Percentiles rank a stretch among this genome's conserved stretches.
Conservation (phyloP, 352 stramenopile species). For the Phytophthora pinifolia region DNA sequence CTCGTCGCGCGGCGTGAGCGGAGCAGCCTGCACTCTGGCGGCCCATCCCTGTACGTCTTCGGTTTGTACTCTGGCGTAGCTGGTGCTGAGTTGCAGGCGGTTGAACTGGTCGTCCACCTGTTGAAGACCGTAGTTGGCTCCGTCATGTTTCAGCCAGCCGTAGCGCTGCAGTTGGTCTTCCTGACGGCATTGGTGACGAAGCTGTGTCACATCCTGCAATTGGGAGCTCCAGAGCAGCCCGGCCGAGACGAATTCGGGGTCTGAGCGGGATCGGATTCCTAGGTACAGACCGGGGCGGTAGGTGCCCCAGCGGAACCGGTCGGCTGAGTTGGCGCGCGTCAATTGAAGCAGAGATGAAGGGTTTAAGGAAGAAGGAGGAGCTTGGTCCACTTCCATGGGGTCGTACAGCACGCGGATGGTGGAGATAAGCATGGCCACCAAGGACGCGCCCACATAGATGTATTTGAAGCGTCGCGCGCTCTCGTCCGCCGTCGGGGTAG, state of each 20-base stretch:
- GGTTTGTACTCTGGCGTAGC: constrained; percentile 47
- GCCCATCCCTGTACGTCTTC: constrained; percentile 47
- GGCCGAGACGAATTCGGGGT: constrained; percentile 59
- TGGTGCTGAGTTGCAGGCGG: constrained; percentile 56
- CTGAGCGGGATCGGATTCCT: constrained; percentile 69
- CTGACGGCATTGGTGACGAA: constrained; percentile 74
- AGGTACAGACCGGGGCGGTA: constrained; percentile 82
- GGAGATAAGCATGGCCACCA: constrained; percentile 33
- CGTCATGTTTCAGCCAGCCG: constrained; percentile 81
- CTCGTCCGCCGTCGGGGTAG: constrained; percentile 20
- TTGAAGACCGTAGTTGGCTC: constrained; percentile 56
- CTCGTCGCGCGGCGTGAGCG: constrained; percentile 49
- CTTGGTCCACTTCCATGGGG: constrained; percentile 14
- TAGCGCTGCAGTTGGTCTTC: constrained; percentile 80
- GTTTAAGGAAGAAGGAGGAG: constrained; percentile 25
- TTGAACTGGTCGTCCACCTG: constrained; percentile 79
- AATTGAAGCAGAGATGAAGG: constrained; percentile 35
- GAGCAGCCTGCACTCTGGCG: constrained; percentile 38
- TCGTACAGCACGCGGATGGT: constrained; percentile 26
- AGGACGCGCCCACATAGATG: constrained; percentile 27
- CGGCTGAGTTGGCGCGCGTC: constrained; percentile 32
- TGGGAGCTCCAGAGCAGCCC: constrained; percentile 76
- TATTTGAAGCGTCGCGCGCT: constrained; percentile 25
- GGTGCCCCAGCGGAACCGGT: constrained; percentile 65
- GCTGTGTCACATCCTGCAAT: constrained; percentile 68